Percentiles rank a stretch among this genome's conserved stretches.
Conservation (phyloP, 1,284 basidiomycete genomes). For the Meripilus lineatus region DNA sequence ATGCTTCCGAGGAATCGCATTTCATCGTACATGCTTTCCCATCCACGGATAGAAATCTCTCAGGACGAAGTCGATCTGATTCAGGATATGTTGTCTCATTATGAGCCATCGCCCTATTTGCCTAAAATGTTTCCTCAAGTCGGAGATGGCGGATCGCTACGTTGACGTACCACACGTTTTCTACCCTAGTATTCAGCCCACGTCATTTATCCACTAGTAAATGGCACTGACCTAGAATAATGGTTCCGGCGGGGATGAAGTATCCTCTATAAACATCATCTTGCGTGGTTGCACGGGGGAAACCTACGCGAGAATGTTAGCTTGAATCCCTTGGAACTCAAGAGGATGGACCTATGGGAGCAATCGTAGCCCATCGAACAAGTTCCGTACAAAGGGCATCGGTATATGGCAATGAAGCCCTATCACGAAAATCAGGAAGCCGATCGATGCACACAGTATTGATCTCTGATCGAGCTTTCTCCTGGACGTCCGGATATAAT, state of each 20-base stretch:
- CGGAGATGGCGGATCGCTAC: no score
- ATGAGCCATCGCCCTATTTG: slow-evolving; percentile 12
- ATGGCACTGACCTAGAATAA: slow-evolving; percentile 11
- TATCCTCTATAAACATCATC: slow-evolving; percentile 19
- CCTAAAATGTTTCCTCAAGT: no score
- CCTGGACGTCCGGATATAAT: slow-evolving; percentile 25
- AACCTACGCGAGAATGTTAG: slow-evolving; percentile 1
- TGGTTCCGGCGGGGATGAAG: slow-evolving; percentile 15
- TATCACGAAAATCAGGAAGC: slow-evolving; percentile 27
- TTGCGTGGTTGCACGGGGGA: slow-evolving; percentile 7
- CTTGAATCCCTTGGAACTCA: no score
- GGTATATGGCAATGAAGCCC: slow-evolving; percentile 26
- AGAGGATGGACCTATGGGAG: not conserved
- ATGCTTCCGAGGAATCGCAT: slow-evolving; percentile 3
- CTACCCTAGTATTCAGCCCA: no score
- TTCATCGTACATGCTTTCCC: slow-evolving; percentile 7
- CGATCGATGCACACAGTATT: slow-evolving; percentile 27
- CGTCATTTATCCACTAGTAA: no score
- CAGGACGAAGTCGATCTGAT: slow-evolving; percentile 12
- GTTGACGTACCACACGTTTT: no score
- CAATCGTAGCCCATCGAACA: slow-evolving; percentile 14
- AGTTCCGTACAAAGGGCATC: slow-evolving; percentile 29
- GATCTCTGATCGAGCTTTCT: slow-evolving; percentile 27
- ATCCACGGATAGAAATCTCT: slow-evolving; percentile 7
- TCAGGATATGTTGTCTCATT: slow-evolving; percentile 13